Conservation (phyloP, 2,329 filamentous ascomycete genomes). For the Colletotrichum tropicicola region DNA sequence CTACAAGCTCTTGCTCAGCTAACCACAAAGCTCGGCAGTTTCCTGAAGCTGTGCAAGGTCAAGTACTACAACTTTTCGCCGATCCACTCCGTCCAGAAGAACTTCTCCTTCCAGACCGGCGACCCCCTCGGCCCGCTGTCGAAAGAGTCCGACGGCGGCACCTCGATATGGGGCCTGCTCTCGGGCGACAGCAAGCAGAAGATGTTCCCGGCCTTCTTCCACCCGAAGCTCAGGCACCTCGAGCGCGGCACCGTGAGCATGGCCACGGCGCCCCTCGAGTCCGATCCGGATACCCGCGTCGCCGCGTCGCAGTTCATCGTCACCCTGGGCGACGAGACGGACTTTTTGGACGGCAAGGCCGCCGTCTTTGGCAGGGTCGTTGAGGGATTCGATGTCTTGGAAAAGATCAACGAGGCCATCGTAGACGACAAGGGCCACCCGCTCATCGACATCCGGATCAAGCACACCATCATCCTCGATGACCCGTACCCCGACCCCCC, state of each 20-base stretch:
- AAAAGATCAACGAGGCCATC: slow-evolving; percentile 92
- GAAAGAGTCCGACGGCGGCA: slow-evolving; percentile 87
- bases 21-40: slow-evolving; percentile 71
- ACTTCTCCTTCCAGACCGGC: slow-evolving; percentile 96
- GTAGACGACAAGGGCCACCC: slow-evolving; percentile 87
- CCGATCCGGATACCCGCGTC: slow-evolving; percentile 82
- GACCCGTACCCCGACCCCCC: slow-evolving; percentile 89
- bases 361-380: slow-evolving; percentile 95
- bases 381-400: slow-evolving; percentile 92
- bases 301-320: slow-evolving; percentile 95
- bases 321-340: slow-evolving; percentile 87
- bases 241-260: slow-evolving; percentile 96
- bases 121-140: slow-evolving; percentile 91
- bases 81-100: slow-evolving; percentile 89
- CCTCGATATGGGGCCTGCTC: slow-evolving; percentile 89
- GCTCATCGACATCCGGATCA: slow-evolving; percentile 92
- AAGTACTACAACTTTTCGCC: slow-evolving; percentile 99
- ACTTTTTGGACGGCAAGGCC: slow-evolving; percentile 92
- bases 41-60: slow-evolving; percentile 97
- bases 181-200: slow-evolving; percentile 73
- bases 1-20: slow-evolving; percentile 47
- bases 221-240: slow-evolving; percentile 86
- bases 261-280: slow-evolving; percentile 84
- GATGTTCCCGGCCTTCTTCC: slow-evolving; percentile 85
- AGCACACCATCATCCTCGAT: slow-evolving; percentile 91